Base-by-base conservation (phyloP, 1,139 yeast species). In the Pichia sp. region DNA sequence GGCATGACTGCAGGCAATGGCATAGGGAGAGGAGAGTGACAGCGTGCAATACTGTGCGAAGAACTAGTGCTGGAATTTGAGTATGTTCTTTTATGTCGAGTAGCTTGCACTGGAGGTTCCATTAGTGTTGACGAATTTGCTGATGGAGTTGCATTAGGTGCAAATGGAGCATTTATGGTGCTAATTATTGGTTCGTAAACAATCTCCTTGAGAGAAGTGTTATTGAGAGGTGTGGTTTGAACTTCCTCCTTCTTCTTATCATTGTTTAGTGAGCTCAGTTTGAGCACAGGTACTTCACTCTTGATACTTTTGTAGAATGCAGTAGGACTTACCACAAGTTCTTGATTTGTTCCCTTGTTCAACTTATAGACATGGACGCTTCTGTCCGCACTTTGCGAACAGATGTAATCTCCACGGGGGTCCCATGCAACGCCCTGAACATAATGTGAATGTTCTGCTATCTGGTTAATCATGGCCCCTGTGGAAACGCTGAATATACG, bases 341-440 rank as follows among this genome's bases (percentile, higher is more conserved):
- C 62, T 13, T 48, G 50, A 18, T 38, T 44, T 18, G 47, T 51
- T n/a, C 38, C 33, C 8, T 11, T 10, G 12, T 30, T 22, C 32
- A 74, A 52, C 17, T 65, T 58, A 51, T 83, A 84, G 6, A 91
- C 64, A 45, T 77, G 78, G 14, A 88, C 79, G 2, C 87, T 70
- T 40, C 96, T 63, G 58, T 93, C 98, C 4, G 96, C 94, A 18
- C 93, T 78, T 55, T 88, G 96, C 6, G 96, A 83, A 1, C 88
- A 86, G 15, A 91, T 59, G 49, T 60, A 86, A 50, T 80, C 76
- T 41, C 80, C 77, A 39, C 65, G 53, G 3, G 98, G 98, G 56
- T 91, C 98, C 97, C 97, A 91, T 0, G 81, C 69, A 4, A 91
- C 91, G 3, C 99, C 99, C 58, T 91, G 99, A 3, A 91, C 93